Percentiles rank a stretch among this genome's conserved stretches.
phyloP scores from a whole-genome alignment of 2,329 filamentous ascomycete genomes.

The Alternaria arborescens region DNA sequence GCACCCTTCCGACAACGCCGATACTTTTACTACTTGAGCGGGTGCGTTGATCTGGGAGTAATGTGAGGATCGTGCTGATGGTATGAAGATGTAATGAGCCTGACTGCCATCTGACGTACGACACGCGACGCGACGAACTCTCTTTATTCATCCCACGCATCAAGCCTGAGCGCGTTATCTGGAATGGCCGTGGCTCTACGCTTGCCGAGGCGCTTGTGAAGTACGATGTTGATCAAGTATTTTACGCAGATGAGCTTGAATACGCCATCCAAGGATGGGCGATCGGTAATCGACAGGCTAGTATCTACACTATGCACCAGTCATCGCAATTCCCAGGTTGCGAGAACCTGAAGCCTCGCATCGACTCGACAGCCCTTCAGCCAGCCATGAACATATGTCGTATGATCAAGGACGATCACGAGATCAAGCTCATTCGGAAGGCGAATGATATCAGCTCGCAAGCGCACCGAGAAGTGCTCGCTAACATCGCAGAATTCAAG shows the following conservation, averaged over 20 bases:
- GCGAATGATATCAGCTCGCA: conserved; percentile 82
- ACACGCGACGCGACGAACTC: conserved; percentile 67
- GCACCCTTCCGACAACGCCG: conserved; percentile 66
- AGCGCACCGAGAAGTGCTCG: conserved; percentile 77
- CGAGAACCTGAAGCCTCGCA: conserved; percentile 15
- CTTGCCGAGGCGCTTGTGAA: conserved; percentile 67
- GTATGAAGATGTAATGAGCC: conserved; percentile 55
- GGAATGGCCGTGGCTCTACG: conserved; percentile 69
- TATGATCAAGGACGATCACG: conserved; percentile 83
- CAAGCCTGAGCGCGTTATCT: conserved; percentile 68
- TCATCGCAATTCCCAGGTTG: conserved; percentile 28
- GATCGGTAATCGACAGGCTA: conserved; percentile 27
- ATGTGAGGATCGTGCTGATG: conserved; percentile 19
- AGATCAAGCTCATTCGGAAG: conserved; percentile 79
- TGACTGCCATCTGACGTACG: conserved; percentile 66
- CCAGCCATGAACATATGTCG: conserved; percentile 80
- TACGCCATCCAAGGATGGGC: conserved; percentile 45
- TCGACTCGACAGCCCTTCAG: conserved; percentile 60
- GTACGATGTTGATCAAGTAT: conserved; percentile 76
- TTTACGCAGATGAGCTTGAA: conserved; percentile 57
- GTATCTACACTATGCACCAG: conserved; percentile 49
- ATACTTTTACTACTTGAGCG: conserved; percentile 69
- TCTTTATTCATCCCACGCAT: conserved; percentile 77
- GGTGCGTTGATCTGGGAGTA: conserved; percentile 42
- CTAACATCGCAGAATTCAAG: conserved; percentile 66